Conservation (phyloP, 2,329 filamentous ascomycete genomes). For the Chrysoporthe austroafricana region DNA sequence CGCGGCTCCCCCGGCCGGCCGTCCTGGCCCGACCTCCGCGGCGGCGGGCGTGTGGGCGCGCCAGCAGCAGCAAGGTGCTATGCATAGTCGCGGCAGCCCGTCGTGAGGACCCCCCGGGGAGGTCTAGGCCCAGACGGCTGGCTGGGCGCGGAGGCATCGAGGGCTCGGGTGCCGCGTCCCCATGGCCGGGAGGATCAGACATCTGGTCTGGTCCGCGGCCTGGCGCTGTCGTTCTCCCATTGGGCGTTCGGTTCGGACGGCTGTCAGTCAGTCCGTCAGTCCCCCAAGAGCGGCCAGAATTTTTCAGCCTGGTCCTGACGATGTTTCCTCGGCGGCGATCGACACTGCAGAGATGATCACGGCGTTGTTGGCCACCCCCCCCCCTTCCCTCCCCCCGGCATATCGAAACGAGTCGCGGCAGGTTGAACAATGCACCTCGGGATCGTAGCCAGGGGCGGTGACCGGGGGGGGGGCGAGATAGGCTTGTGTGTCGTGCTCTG, state of each 20-base stretch:
- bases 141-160: too few relatives aligned
- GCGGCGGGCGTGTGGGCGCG: neutral
- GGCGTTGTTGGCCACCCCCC: neutral
- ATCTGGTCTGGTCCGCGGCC: too few relatives aligned
- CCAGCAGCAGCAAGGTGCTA: neutral
- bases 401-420: neutral
- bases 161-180: too few relatives aligned
- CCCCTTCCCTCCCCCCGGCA: neutral
- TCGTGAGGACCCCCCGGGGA: too few relatives aligned
- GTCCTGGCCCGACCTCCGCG: neutral
- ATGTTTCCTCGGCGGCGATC: slow-evolving; percentile 2
- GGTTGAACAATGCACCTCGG: neutral
- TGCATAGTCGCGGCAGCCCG: too few relatives aligned
- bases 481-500: slow-evolving; percentile 16
- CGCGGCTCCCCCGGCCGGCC: neutral
- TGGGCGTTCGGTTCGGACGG: neutral
- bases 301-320: neutral
- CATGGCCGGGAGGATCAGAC: too few relatives aligned
- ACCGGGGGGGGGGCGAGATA: neutral
- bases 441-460: slow-evolving; percentile 14
- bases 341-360: neutral
- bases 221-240: too few relatives aligned
- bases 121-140: too few relatives aligned
- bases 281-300: neutral
- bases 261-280: neutral